Evolutionary conservation across 2,329 filamentous ascomycete species (phyloP), one percentile per base, ranked within the genome.

Genomic region (Aureobasidium sp.): DNA sequence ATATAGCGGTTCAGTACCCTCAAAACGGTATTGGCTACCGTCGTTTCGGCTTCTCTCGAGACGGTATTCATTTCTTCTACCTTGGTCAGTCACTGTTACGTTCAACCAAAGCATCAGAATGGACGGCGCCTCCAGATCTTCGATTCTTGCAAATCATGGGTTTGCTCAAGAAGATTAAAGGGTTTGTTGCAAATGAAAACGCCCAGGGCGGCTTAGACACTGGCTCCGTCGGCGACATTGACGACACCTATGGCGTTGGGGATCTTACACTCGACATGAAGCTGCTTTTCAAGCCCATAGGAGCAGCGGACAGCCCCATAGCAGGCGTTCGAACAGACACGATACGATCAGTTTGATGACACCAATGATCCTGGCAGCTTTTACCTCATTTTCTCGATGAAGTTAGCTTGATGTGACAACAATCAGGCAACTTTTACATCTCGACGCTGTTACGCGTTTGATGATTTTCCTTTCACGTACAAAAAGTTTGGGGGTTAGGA

Each of bases 31-130:
- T 71, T 5, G 72, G 72, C n/a, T 78, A 77, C 45, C 74, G 76
- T 42, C 79, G 84, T 14, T 77, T 83, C 58, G 85, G 85, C 0
- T 88, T 88, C 66, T 87, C 81, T 51, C 73, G 84, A 45, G 85
- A 88, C 60, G 84, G 79, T 1, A 79, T 87, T 12, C 84, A 86
- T 61, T 88, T 84, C 65, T 88, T 84, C 70, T 88, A 81, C 76
- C 74, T 88, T 37, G 84, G 82, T 14, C 84, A 79, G 56, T 78
- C 80, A 61, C 74, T 87, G 62, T 69, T 88, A 51, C 79, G 81
- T 63, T 79, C 79, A 56, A 62, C 63, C 37, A 61, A 63, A 16
- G 57, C 63, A 7, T 58, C 59, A 17, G 78, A 83, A 62, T 73
- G 80, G 61, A 74, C 77, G 45, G 68, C 79, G 58, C 68, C 76